Conservation (phyloP, 2,329 filamentous ascomycete genomes). For the Aspergillus phoenicis region DNA sequence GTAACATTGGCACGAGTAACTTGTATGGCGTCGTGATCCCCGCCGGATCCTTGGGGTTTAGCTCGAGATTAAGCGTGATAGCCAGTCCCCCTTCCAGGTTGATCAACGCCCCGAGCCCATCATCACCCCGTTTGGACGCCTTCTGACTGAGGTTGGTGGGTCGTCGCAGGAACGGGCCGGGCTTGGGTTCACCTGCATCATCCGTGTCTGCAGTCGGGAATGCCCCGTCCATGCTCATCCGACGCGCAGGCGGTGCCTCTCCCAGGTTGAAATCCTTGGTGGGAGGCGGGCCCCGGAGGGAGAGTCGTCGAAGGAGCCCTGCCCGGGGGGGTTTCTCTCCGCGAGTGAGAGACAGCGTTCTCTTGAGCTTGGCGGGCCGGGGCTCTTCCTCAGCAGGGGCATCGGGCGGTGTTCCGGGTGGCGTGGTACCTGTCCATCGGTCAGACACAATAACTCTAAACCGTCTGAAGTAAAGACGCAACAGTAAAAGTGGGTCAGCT, state of each 20-base stretch:
- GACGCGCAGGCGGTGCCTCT: conserved; percentile 26
- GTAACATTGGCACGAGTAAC: conserved; percentile 77
- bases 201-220: conserved; percentile 33
- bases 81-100: conserved; percentile 83
- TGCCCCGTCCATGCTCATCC: conserved; percentile 40
- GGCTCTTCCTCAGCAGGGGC: conserved; percentile 35
- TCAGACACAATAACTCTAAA: conserved; percentile 35
- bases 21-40: conserved; percentile 88
- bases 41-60: conserved; percentile 79
- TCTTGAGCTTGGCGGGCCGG: conserved; percentile 48
- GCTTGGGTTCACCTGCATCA: conserved; percentile 37
- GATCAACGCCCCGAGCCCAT: conserved; percentile 60
- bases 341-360: conserved; percentile 64
- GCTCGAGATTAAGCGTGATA: conserved; percentile 85
- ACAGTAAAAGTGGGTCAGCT: conserved; percentile 18
- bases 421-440: conserved; percentile 68
- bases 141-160: conserved; percentile 69
- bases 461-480: not conserved
- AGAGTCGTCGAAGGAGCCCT: conserved; percentile 51
- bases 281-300: conserved; percentile 47
- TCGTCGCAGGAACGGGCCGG: conserved; percentile 63
- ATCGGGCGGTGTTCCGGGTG: conserved; percentile 64
- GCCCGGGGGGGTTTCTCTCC: conserved; percentile 52
- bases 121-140: conserved; percentile 58
- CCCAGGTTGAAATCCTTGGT: conserved; percentile 42